These are phyloP conservation scores for Umbilicus rupestris DNA, from an alignment of 164 flowering plant species.

Conservation along the genomic window DNA sequence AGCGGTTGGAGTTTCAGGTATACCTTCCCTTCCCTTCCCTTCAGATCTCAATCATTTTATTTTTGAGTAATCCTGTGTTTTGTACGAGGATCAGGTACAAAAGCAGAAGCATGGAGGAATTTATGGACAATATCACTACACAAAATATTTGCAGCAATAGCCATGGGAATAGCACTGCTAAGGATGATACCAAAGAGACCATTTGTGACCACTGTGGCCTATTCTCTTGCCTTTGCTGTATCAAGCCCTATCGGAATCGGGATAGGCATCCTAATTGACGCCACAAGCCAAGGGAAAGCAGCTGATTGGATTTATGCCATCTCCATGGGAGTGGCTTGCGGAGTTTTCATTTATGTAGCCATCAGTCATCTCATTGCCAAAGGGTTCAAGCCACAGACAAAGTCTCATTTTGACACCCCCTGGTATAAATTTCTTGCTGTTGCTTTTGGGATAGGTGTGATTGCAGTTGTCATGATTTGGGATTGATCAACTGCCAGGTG, in stretches of 20 bases:
- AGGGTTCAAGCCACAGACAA: constrained; percentile 45
- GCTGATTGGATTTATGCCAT: constrained; percentile 82
- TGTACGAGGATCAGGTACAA: constrained; percentile 25
- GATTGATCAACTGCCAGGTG: constrained; percentile 19
- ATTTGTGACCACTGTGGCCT: constrained; percentile 32
- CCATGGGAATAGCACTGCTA: constrained; percentile 83
- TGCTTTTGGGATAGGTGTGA: constrained; percentile 51
- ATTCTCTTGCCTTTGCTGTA: constrained; percentile 73
- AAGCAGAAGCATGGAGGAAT: constrained; percentile 76
- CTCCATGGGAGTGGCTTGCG: constrained; percentile 72
- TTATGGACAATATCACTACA: constrained; percentile 78
- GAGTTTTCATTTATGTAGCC: constrained; percentile 75
- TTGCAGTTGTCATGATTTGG: constrained; percentile 85
- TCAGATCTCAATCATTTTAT: no score
- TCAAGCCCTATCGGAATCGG: constrained; percentile 83
- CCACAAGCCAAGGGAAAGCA: constrained; percentile 46
- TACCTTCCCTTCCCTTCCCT: no score
- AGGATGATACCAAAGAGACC: constrained; percentile 66
- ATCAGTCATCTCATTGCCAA: constrained; percentile 72
- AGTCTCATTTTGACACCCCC: constrained; percentile 41
- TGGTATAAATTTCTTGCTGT: constrained; percentile 56
- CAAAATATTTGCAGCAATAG: constrained; percentile 76
- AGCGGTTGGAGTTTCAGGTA: constrained; percentile 78
- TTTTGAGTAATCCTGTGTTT: no score
- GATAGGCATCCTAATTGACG: constrained; percentile 66